These are phyloP conservation scores for Pseudonitzschia multiseries DNA, from an alignment of 108 stramenopile genomes.

Conservation along the genomic window DNA sequence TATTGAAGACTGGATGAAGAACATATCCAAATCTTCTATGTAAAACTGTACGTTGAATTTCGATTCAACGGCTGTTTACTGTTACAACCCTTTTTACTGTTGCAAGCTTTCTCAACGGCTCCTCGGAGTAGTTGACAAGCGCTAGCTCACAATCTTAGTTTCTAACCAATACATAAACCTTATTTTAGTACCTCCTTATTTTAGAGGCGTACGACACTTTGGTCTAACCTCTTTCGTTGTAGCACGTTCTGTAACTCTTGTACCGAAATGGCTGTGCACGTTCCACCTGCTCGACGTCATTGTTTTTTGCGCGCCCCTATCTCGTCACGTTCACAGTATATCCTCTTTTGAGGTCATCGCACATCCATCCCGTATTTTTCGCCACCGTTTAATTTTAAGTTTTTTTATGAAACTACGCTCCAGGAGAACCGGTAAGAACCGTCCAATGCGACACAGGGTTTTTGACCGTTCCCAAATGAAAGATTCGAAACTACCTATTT, in stretches of 20 bases:
- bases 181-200: no score
- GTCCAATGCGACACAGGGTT: not conserved
- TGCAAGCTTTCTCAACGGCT: no score
- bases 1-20: no score
- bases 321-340: not conserved
- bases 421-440: not conserved
- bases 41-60: no score
- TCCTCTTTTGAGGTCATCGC: slow-evolving; percentile 4
- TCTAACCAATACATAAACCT: no score
- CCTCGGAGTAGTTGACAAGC: no score
- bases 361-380: not conserved
- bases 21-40: no score
- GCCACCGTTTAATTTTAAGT: not conserved
- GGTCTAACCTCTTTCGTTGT: not conserved
- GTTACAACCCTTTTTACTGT: no score
- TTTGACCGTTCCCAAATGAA: not conserved
- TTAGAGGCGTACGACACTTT: no score
- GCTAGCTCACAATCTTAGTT: no score
- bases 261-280: slow-evolving; percentile 8
- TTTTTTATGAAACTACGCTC: not conserved
- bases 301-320: not conserved
- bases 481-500: not conserved
- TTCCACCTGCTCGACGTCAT: slow-evolving; percentile 14
- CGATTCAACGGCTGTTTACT: no score
- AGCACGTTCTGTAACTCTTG: slow-evolving; percentile 11